Conservation (phyloP, 495 filamentous ascomycete genomes). For the Jackrogersella minutella region DNA sequence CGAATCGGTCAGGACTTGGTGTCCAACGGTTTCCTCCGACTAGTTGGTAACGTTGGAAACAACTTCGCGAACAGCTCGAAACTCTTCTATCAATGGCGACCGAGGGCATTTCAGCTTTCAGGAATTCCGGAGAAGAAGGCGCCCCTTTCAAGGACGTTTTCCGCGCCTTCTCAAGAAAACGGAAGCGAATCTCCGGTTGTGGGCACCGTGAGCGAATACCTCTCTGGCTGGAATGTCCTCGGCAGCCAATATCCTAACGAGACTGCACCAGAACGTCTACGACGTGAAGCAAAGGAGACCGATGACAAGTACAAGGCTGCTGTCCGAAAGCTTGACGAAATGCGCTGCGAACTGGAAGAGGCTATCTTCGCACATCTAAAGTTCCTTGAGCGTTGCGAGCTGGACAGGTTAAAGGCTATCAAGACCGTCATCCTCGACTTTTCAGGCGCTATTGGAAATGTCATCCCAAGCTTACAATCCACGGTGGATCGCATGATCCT, state of each 20-base stretch:
- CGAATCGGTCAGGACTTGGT: constrained; percentile 93
- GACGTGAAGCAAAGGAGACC: constrained; percentile 86
- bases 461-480: constrained; percentile 94
- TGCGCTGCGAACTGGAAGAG: constrained; percentile 94
- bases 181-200: constrained; percentile 75
- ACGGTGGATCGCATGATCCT: constrained; percentile 98
- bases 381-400: constrained; percentile 97
- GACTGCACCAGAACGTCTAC: constrained; percentile 83
- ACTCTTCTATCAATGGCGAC: constrained; percentile 96
- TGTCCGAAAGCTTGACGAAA: constrained; percentile 83
- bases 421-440: constrained; percentile 98
- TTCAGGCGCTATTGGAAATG: constrained; percentile 96
- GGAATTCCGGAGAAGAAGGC: constrained; percentile 89
- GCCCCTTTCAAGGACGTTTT: constrained; percentile 72
- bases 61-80: constrained; percentile 96
- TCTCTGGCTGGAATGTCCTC: constrained; percentile 89
- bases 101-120: constrained; percentile 86
- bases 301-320: constrained; percentile 92
- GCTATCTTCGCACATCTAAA: constrained; percentile 89
- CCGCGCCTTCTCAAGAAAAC: constrained; percentile 60
- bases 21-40: constrained; percentile 80
- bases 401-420: constrained; percentile 95
- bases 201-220: constrained; percentile 82
- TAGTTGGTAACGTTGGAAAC: constrained; percentile 93
- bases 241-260: constrained; percentile 87